Percentiles rank a stretch among this genome's conserved stretches.
Conservation (phyloP, 2,329 filamentous ascomycete species). For the Zalaria sp. region DNA sequence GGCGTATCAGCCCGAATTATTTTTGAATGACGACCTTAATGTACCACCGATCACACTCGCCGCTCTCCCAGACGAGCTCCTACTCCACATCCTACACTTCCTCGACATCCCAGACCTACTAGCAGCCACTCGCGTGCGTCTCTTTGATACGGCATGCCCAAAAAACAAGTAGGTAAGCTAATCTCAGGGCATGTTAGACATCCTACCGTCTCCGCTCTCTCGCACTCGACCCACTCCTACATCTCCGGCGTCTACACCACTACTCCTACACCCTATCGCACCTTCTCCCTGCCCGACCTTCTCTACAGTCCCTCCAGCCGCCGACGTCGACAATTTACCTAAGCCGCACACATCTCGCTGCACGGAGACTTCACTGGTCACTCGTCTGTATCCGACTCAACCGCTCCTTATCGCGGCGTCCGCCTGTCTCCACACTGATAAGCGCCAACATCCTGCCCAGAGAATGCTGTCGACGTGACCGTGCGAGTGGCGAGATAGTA, state of each 20-base stretch:
- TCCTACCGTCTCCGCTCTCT: constrained; percentile 48
- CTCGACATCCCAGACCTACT: constrained; percentile 34
- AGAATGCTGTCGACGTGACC: constrained; percentile 36
- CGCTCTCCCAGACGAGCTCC: constrained; percentile 27
- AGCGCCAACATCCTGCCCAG: constrained; percentile 49
- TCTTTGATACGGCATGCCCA: neutral
- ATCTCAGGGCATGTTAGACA: constrained; percentile 27
- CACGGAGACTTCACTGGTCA: constrained; percentile 47
- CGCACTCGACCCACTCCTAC: constrained; percentile 51
- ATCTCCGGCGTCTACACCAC: constrained; percentile 45
- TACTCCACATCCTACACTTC: constrained; percentile 29
- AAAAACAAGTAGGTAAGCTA: neutral
- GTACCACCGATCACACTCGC: neutral
- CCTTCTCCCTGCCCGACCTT: constrained; percentile 41
- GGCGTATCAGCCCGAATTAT: no score
- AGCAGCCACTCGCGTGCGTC: constrained; percentile 24
- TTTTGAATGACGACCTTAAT: no score
- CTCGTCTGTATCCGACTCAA: constrained; percentile 53
- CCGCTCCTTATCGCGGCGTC: constrained; percentile 45
- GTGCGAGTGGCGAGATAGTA: constrained; percentile 19
- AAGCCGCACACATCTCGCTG: constrained; percentile 50
- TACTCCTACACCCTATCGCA: constrained; percentile 41
- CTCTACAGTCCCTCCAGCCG: constrained; percentile 48
- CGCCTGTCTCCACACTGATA: constrained; percentile 46
- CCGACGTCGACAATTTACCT: constrained; percentile 52